Evolutionary conservation across 805 yeast species (phyloP), one percentile per base, ranked within the genome.

Genomic region (Metschnikowia corniflorae): DNA sequence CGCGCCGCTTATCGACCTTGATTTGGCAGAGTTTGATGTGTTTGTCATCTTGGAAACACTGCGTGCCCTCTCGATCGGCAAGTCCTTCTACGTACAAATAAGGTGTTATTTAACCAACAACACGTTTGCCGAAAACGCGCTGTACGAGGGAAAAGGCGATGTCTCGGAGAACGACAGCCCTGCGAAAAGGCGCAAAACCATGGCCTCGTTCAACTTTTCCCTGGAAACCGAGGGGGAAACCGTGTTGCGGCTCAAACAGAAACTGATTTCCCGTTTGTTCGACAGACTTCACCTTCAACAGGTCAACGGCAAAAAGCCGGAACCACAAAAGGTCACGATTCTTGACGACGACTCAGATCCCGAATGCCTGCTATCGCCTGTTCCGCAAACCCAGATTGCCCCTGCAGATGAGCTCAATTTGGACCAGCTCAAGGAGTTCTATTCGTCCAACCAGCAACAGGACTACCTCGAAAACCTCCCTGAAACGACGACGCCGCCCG

Each of bases 391-490:
- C 3, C 41, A 57, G 8, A 56, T 40, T 24, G 65, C 33, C 4
- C 35, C 41, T 7, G 39, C 52, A 5, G 61, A 72, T 13, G 73
- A 74, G 18, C 62, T 86, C 47, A 71, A 75, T 39, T 53, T 82
- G 24, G 86, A 87, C 47, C 95, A 89, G 51, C 62, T 89, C 25
- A 81, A 81, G 50, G 73, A 81, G 33, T 74, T 89, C 36, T 89
- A 89, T 57, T 75, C 71, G 34, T 72, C 81, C n/a, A 76, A 87
- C 13, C 86, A 84, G 50, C 75, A 78, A 7, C 71, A 76, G 2
- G 78, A 75, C n/a, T 57, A 72, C 8, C 50, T 76, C 14, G 72
- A 74, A 8, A 65, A 71, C 17, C 63, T 82, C 4, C 89, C 89
- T 2, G 81, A 77, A 42, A 74, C 83, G 0, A 79, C 79, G 2